Base-by-base conservation (phyloP, 371 early-diverging fungal genomes). In the Blakeslea trispora region DNA sequence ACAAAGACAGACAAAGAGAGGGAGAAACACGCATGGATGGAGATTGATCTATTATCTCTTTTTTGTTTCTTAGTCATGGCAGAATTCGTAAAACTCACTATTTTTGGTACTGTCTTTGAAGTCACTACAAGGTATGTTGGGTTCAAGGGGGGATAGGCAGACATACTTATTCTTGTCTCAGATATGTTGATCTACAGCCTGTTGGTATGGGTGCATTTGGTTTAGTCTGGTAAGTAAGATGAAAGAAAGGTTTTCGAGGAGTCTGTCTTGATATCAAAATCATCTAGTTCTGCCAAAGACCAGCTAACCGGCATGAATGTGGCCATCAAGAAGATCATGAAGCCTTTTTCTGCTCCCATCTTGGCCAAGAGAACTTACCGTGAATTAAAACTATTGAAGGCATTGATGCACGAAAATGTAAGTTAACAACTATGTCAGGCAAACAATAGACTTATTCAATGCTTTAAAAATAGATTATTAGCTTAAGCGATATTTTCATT, bases 151-250 rank as follows among this genome's bases (percentile, higher is more conserved):
- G n/a, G n/a, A n/a, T n/a, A n/a, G n/a, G n/a, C n/a, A n/a, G n/a
- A n/a, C n/a, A n/a, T n/a, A n/a, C n/a, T n/a, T n/a, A n/a, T n/a
- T n/a, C n/a, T n/a, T n/a, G n/a, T 48, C 34, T 19, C 61, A 90
- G 92, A 77, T 96, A 96, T 81, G 86, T 86, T 34, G 90, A 93
- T 71, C 81, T 95, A 59, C 90, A 94, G 68, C 94, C 95, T 15
- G 90, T 97, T 32, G 97, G 97, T 44, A 93, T 96, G 93, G 97
- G 97, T 48, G 94, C 95, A 8, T 97, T 96, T 71, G 97, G 97
- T 61, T 81, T 95, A 17, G 97, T 97, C 13, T 95, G 95, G 93
- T 95, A 85, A 79, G 55, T 37, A 37, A n/a, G n/a, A n/a, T n/a
- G n/a, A n/a, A n/a, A n/a, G n/a, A n/a, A n/a, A n/a, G n/a, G n/a